phyloP scores from a whole-genome alignment of 371 early-diverging fungal genomes.

The Choanephora cucurbitarum region DNA sequence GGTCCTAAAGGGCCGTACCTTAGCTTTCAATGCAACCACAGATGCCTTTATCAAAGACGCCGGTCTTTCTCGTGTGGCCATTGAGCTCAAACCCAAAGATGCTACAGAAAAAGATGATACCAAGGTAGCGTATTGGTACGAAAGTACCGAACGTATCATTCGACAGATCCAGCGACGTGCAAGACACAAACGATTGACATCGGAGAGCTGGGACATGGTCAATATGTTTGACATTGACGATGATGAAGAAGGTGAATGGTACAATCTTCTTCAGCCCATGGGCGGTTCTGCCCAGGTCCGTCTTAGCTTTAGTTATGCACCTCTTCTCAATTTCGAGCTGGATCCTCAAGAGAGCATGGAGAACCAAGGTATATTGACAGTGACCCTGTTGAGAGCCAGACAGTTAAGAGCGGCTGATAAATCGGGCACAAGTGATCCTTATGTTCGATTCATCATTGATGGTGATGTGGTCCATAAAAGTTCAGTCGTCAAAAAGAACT shows the following conservation, averaged over 20 bases:
- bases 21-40: slow-evolving; percentile 38
- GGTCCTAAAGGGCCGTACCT: slow-evolving; percentile 23
- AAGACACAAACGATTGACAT: slow-evolving; percentile 3
- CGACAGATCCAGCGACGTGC: slow-evolving; percentile 29
- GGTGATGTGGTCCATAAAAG: slow-evolving; percentile 82
- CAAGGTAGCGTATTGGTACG: slow-evolving; percentile 42
- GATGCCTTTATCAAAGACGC: slow-evolving; percentile 66
- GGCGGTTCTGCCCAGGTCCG: slow-evolving; percentile 41
- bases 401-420: slow-evolving; percentile 55
- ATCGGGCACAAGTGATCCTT: slow-evolving; percentile 80
- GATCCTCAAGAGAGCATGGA: slow-evolving; percentile 63
- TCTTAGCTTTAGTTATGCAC: slow-evolving; percentile 56
- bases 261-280: slow-evolving; percentile 32
- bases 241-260: slow-evolving; percentile 43
- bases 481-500: slow-evolving; percentile 71
- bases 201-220: background rate
- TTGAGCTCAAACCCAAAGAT: slow-evolving; percentile 42
- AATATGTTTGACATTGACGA: slow-evolving; percentile 7
- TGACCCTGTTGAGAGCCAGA: slow-evolving; percentile 48
- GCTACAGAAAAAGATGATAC: slow-evolving; percentile 32
- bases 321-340: slow-evolving; percentile 45
- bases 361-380: slow-evolving; percentile 56
- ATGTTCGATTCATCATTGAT: slow-evolving; percentile 70
- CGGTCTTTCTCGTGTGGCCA: slow-evolving; percentile 57
- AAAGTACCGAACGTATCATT: slow-evolving; percentile 33